phyloP scores from a whole-genome alignment of 768 basidiomycete genomes.

The Pisolithus albus region DNA sequence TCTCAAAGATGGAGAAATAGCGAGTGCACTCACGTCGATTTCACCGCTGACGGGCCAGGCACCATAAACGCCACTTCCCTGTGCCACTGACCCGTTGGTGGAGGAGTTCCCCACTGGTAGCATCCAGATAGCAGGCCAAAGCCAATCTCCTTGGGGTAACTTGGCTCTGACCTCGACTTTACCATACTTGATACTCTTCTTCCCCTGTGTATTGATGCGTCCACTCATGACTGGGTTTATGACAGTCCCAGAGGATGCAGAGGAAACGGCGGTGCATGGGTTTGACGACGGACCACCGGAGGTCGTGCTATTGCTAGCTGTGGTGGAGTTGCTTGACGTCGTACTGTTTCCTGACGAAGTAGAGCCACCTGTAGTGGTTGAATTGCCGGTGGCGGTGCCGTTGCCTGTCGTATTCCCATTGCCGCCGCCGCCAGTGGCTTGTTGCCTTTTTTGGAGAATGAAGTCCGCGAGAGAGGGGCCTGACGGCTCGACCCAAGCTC shows the following conservation, averaged over 20 bases:
- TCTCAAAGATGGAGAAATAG: background rate
- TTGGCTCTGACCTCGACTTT: slow-evolving; percentile 57
- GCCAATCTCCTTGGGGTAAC: slow-evolving; percentile 47
- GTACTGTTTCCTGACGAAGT: slow-evolving; percentile 5
- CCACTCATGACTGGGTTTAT: slow-evolving; percentile 53
- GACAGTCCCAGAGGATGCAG: slow-evolving; percentile 24
- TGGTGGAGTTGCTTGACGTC: slow-evolving; percentile 7
- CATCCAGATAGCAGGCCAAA: slow-evolving; percentile 30
- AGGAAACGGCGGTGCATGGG: slow-evolving; percentile 41
- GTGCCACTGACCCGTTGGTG: background rate
- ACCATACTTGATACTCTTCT: slow-evolving; percentile 45
- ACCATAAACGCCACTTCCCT: slow-evolving; percentile 21
- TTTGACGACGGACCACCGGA: slow-evolving; percentile 22
- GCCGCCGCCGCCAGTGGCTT: slow-evolving; percentile 1
- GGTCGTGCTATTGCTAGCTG: slow-evolving; percentile 7
- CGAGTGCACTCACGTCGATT: slow-evolving; percentile 44
- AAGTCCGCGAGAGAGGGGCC: background rate
- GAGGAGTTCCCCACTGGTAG: slow-evolving; percentile 20
- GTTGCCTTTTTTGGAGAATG: slow-evolving; percentile 21
- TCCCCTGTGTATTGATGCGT: slow-evolving; percentile 45
- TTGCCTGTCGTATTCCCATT: slow-evolving; percentile 3
- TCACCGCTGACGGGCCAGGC: slow-evolving; percentile 50
- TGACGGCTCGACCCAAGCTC: slow-evolving; percentile 17
- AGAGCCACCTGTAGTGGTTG: slow-evolving; percentile 13
- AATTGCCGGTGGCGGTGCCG: slow-evolving; percentile 12